Percentiles rank a stretch among this genome's conserved stretches.
phyloP scores from a whole-genome alignment of 1,139 yeast species.

The Yamadazyma pseudoaaseri region DNA sequence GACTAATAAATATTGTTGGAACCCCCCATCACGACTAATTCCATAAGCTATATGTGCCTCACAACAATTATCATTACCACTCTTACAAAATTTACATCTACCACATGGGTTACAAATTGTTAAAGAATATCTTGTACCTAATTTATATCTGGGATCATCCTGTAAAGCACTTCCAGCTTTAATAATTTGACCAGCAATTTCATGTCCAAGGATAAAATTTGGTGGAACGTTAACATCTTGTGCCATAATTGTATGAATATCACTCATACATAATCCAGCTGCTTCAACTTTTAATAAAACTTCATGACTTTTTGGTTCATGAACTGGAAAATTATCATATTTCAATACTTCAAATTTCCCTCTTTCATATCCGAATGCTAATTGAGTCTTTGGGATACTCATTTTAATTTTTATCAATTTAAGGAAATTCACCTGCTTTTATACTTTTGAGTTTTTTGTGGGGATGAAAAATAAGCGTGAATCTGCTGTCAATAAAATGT shows the following conservation, averaged over 20 bases:
- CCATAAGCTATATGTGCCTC: slow-evolving; percentile 33
- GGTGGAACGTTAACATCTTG: slow-evolving; percentile 15
- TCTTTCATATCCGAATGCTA: slow-evolving; percentile 25
- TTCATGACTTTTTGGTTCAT: slow-evolving; percentile 33
- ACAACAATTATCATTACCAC: slow-evolving; percentile 45
- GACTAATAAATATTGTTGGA: slow-evolving; percentile 44
- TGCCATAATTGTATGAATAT: slow-evolving; percentile 43
- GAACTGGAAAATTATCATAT: slow-evolving; percentile 33
- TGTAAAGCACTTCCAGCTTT: slow-evolving; percentile 36
- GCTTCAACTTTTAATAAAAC: slow-evolving; percentile 49
- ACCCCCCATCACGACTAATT: slow-evolving; percentile 49
- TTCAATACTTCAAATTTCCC: slow-evolving; percentile 21
- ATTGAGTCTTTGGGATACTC: slow-evolving; percentile 19
- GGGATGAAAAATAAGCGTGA: background rate
- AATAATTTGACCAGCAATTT: slow-evolving; percentile 50
- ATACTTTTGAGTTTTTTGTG: background rate
- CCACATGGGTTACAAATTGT: slow-evolving; percentile 45
- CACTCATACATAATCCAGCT: slow-evolving; percentile 54
- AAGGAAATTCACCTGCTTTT: background rate
- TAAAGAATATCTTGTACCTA: slow-evolving; percentile 39
- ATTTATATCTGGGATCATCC: slow-evolving; percentile 22
- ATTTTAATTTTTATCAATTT: slow-evolving; percentile 2
- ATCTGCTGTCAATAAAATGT: too few relatives aligned
- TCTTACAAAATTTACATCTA: slow-evolving; percentile 39
- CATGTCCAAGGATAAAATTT: slow-evolving; percentile 55